Evolutionary conservation across 139 green algal genomes (phyloP).

Genomic region (Tetratostichococcus sp.): DNA sequence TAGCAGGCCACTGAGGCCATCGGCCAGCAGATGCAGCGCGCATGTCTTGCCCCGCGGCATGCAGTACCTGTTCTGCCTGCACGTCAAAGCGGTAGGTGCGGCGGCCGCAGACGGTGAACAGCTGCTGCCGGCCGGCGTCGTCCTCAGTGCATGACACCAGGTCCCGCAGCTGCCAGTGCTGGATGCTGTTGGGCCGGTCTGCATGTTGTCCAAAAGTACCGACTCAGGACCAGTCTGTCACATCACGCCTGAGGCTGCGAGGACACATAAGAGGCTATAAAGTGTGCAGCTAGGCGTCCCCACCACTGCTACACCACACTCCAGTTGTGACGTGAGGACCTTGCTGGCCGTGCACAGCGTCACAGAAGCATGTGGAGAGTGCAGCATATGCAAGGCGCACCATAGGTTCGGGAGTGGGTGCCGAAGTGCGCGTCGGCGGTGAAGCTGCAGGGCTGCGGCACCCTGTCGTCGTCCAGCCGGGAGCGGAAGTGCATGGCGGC

Average conservation of each 20-base stretch:
- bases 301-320: too few relatives aligned
- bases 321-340: too few relatives aligned
- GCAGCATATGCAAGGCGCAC: too few relatives aligned
- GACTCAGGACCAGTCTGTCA: too few relatives aligned
- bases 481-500: neutral
- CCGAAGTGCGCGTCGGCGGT: neutral
- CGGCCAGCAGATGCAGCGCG: too few relatives aligned
- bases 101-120: slow-evolving; percentile 26
- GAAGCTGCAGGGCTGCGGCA: neutral
- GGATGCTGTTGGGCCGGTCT: slow-evolving; percentile 35
- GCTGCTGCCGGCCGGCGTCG: slow-evolving; percentile 14
- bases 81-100: slow-evolving; percentile 19
- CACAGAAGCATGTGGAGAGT: too few relatives aligned
- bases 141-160: slow-evolving; percentile 54
- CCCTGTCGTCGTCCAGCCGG: neutral
- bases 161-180: slow-evolving; percentile 74
- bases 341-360: too few relatives aligned
- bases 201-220: neutral
- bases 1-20: too few relatives aligned
- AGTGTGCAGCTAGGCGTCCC: too few relatives aligned
- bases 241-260: too few relatives aligned
- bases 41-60: too few relatives aligned
- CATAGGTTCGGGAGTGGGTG: neutral
- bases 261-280: too few relatives aligned
- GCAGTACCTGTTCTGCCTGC: slow-evolving; percentile 12